Evolutionary conservation across 2,329 filamentous ascomycete species (phyloP).

Genomic region (Fusarium sarcochroum): DNA sequence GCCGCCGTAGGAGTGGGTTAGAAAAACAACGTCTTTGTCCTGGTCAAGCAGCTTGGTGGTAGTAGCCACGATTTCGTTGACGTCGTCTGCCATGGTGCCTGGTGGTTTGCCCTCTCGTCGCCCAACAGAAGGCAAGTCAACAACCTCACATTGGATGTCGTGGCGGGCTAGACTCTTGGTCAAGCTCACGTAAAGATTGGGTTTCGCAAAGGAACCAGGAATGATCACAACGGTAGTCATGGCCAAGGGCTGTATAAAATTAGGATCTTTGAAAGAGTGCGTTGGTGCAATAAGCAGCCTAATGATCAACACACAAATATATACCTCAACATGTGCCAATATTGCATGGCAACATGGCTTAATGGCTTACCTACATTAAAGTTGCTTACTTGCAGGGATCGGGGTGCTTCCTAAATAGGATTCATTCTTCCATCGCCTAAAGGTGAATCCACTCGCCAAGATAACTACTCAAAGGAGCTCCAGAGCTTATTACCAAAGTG

Average conservation of each 20-base stretch:
- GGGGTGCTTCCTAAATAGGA: no score
- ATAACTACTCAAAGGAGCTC: no score
- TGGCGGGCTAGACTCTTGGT: background rate
- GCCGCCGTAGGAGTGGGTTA: constrained; percentile 24
- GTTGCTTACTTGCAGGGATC: no score
- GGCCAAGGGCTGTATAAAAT: background rate
- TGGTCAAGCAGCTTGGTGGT: constrained; percentile 4
- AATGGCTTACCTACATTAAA: no score
- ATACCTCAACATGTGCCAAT: no score
- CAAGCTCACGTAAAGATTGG: constrained; percentile 2
- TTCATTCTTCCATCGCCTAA: no score
- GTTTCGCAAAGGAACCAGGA: constrained; percentile 18
- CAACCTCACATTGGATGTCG: background rate
- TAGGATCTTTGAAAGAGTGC: no score
- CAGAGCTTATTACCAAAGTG: no score
- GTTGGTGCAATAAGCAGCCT: no score
- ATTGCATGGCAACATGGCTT: no score
- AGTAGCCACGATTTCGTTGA: constrained; percentile 1
- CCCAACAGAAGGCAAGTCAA: constrained; percentile 20
- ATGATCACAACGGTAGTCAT: constrained; percentile 18
- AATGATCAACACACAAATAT: no score
- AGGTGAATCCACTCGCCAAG: no score
- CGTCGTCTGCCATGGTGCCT: constrained; percentile 14
- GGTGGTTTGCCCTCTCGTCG: background rate
- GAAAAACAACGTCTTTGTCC: constrained; percentile 1